Evolutionary conservation across 2,329 filamentous ascomycete species (phyloP), one percentile per base, ranked within the genome.

Genomic region (Chrysoporthe cubensis): DNA sequence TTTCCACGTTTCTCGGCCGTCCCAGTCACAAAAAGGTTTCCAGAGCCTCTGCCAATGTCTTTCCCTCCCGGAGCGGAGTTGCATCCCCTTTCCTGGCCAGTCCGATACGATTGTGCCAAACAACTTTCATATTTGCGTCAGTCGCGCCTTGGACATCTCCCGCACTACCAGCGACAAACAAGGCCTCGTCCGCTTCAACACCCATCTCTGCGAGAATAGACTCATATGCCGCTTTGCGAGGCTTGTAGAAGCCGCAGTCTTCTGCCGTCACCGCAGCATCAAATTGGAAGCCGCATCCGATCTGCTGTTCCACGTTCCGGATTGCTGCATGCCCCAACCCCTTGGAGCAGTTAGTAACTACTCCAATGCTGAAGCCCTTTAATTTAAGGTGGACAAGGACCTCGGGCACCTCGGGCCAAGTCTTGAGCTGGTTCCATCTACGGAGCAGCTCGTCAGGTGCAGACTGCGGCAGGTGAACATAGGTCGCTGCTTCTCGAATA

Each of bases 241-340:
- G 80, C 65, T 81, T 80, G 64, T 81, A 81, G 64, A 76, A 80
- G 2, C 79, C 78, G 16, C 73, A 77, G 65, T 81, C 78, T 64
- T 81, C 79, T 0, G 79, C 80, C 1, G 79, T 80, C 4, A 80
- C 64, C 4, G 76, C 73, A 1, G 72, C 72, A 46, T 80, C 76
- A 37, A 80, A 80, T 1, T 3, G 6, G 9, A 59, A 62, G n/a
- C 65, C 67, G 1, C 61, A 8, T 59, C 46, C 69, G 56, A 60
- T 68, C 46, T 43, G 61, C 66, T 44, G 66, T 42, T 69, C 6
- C 70, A 66, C 43, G 43, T 68, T 48, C 65, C 67, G 8, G 1
- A 72, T 71, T 0, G 76, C 77, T 0, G 70, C 62, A 9, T 73
- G 71, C 3, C 79, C 78, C 46, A 78, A 69, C 5, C 73, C 21